phyloP scores from a whole-genome alignment of 2,329 filamentous ascomycete species.

The Penicillium corylophilum region DNA sequence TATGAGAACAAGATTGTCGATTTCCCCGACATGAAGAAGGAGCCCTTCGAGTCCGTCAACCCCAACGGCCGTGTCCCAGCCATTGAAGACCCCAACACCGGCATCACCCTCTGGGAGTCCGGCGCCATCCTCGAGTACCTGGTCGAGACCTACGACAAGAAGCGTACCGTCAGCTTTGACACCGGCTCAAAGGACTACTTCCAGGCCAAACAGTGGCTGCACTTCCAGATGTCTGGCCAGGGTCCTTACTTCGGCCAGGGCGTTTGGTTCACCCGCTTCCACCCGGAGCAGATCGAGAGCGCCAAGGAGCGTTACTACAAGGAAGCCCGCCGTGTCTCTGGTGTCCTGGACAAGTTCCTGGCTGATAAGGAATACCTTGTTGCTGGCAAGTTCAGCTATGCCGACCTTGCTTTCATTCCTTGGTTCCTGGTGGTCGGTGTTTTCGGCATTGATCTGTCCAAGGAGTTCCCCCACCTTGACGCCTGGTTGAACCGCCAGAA shows the following conservation, averaged over 20 bases:
- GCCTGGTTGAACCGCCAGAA: constrained; percentile 32
- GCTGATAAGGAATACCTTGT: constrained; percentile 42
- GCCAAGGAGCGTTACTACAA: constrained; percentile 47
- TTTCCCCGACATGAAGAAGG: constrained; percentile 32
- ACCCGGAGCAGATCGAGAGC: constrained; percentile 44
- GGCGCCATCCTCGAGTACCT: constrained; percentile 48
- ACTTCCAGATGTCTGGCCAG: constrained; percentile 49
- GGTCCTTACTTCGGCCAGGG: constrained; percentile 53
- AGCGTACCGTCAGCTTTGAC: constrained; percentile 38
- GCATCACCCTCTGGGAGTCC: constrained; percentile 45
- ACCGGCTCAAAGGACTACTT: constrained; percentile 36
- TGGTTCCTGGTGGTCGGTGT: constrained; percentile 28
- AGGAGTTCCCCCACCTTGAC: constrained; percentile 30
- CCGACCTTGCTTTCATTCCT: constrained; percentile 43
- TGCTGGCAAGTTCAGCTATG: constrained; percentile 45
- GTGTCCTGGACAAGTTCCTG: constrained; percentile 45
- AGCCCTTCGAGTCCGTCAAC: constrained; percentile 29
- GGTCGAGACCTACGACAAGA: constrained; percentile 46
- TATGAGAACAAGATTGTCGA: constrained; percentile 24
- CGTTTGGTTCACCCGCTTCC: constrained; percentile 44
- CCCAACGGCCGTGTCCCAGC: constrained; percentile 38
- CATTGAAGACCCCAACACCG: constrained; percentile 39
- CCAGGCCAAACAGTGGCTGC: constrained; percentile 47
- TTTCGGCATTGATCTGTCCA: constrained; percentile 26
- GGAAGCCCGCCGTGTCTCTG: constrained; percentile 47